Conservation (phyloP, 1,139 yeast genomes). For the Geotrichum reessii region DNA sequence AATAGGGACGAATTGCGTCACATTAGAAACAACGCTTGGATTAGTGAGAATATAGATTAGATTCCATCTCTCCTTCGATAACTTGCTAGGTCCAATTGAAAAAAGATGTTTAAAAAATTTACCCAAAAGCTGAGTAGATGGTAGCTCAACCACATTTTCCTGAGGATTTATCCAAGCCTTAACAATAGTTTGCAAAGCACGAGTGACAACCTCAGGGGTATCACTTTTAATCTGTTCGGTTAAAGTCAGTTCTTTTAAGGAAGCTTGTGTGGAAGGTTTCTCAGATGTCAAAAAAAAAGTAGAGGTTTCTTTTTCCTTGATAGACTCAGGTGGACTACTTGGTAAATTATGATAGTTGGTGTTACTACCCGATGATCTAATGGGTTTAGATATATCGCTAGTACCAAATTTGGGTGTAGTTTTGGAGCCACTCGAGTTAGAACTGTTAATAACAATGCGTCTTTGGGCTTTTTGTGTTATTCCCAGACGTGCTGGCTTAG, state of each 20-base stretch:
- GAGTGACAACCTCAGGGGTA: not conserved
- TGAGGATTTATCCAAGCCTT: constrained; percentile 3
- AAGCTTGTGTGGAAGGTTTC: not conserved
- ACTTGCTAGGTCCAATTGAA: not conserved
- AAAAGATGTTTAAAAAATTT: constrained; percentile 3
- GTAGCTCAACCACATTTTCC: not conserved
- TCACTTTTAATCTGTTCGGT: constrained; percentile 7
- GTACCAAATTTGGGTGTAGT: not conserved
- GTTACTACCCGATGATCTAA: not conserved
- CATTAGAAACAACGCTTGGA: constrained; percentile 6
- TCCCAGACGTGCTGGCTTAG: constrained; percentile 12
- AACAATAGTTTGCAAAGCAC: constrained; percentile 1
- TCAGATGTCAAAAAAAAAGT: not conserved
- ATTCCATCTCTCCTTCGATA: constrained; percentile 4
- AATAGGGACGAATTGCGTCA: constrained; percentile 4
- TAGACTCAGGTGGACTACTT: not conserved
- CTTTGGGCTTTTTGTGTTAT: constrained; percentile 13
- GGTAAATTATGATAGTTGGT: not conserved
- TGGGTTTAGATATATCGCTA: not conserved
- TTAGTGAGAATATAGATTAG: constrained; percentile 1
- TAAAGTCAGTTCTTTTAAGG: not conserved
- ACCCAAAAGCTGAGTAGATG: constrained; percentile 3
- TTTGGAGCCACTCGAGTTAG: not conserved
- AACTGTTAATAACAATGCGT: not conserved
- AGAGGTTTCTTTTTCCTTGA: not conserved